Evolutionary conservation across 2,329 filamentous ascomycete species (phyloP), one percentile per base, ranked within the genome.

Genomic region (Lecanosticta acicola): DNA sequence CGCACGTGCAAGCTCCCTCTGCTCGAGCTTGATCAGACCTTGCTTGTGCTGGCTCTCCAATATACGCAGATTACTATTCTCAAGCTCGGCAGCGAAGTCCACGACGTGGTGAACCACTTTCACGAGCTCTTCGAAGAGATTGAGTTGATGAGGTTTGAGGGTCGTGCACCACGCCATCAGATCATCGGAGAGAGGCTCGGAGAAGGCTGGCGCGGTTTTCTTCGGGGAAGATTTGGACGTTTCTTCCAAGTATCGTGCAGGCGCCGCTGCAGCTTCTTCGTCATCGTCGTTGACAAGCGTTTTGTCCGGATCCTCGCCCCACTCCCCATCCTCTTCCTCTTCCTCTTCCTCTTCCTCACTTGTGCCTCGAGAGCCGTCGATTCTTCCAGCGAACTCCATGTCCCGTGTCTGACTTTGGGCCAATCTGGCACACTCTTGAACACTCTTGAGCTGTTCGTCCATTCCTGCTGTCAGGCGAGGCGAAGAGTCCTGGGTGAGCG

Each of bases 71-170:
- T 74, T 63, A 1, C 68, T 68, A 3, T 64, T 64, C 52, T 75
- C 73, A 34, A 70, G 68, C 16, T 70, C 65, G 13, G 72, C 62
- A n/a, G 78, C 64, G 44, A 75, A 68, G 2, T 59, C 66, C 10
- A 71, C 54, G 8, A 78, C 64, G 17, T 64, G 63, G 60, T 74
- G 51, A 3, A 68, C 66, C 2, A 68, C 60, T 14, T 62, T 61
- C 18, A 67, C 55, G n/a, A 72, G 55, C 38, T 65, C 59, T n/a
- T 68, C 64, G 32, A 65, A 61, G 3, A 72, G 47, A 29, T 60
- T 55, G 29, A 61, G 60, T 39, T 72, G 69, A 36, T 72, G 64
- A 7, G 68, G 62, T 32, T 63, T 50, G 1, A 72, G 59, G n/a
- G 56, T 61, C 3, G 58, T 56, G 41, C 68, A 65, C 69, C 69